Base-by-base conservation (phyloP, 2,329 filamentous ascomycete species). In the Arthroderma sp. region DNA sequence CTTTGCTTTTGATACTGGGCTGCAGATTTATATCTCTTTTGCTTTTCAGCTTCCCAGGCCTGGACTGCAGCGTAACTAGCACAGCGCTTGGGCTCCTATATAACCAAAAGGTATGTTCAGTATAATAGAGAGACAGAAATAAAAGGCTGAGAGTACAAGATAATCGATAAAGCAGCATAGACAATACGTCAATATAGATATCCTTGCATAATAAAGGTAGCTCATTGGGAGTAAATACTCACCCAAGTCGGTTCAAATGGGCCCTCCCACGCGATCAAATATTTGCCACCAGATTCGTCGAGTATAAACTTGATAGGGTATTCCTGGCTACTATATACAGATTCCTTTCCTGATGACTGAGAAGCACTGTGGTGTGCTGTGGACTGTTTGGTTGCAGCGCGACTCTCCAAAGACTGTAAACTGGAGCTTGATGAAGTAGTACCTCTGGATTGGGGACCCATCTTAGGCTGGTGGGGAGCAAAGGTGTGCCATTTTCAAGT, bases 221-320 rank as follows among this genome's bases (percentile, higher is more conserved):
- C 54, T 23, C 43, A 44, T 19, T 28, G 15, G 31, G 25, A 21
- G 51, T 13, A 23, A 51, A 13, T 55, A 68, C 70, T 65, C 63
- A 73, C 71, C 70, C 70, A 73, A 59, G 64, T 69, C 55, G 71
- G 70, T 33, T 66, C 62, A 61, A 66, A 73, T 28, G 63, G 61
- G 7, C 67, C 70, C 57, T 69, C 66, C 71, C 70, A 72, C 35
- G 71, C 70, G 59, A 73, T 70, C 28, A 73, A 63, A 62, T 72
- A 73, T 53, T 69, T 63, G 17, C 63, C 62, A 47, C 63, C 58
- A 33, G 64, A 65, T 62, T 73, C 70, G 60, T 67, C 67, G 57
- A 72, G 63, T 52, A 72, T 71, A 59, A 64, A 64, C 55, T 70
- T 70, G 43, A 71, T 70, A 56, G 64, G 64, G 60, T 63, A 71